Conservation (phyloP, 2,329 filamentous ascomycete genomes). For the Periconia sp. region DNA sequence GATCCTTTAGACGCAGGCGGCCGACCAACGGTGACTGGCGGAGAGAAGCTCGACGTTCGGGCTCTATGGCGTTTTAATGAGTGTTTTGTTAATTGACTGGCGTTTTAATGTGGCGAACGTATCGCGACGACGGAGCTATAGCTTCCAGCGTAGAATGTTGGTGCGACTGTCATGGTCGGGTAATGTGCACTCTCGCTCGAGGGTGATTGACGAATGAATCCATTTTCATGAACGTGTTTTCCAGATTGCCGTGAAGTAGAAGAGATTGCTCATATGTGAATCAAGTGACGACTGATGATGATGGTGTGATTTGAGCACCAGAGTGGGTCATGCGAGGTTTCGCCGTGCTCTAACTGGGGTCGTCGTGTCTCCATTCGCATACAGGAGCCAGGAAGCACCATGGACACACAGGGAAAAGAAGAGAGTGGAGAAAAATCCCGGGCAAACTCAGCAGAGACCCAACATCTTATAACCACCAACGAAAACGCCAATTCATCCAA, state of each 20-base stretch:
- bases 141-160: conserved; percentile 23
- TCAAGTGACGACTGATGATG: too few species aligned
- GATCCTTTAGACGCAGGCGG: conserved; percentile 13
- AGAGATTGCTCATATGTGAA: too few species aligned
- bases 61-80: conserved; percentile 15
- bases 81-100: conserved; percentile 6
- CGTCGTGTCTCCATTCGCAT: too few species aligned
- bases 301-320: too few species aligned
- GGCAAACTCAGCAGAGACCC: too few species aligned
- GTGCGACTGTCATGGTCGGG: conserved; percentile 15
- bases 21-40: conserved; percentile 11
- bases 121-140: conserved; percentile 14
- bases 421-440: too few species aligned
- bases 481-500: background rate
- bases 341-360: too few species aligned
- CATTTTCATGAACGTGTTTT: conserved; percentile 8
- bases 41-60: conserved; percentile 8
- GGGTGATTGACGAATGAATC: conserved; percentile 11
- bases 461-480: background rate
- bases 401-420: too few species aligned
- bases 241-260: too few species aligned
- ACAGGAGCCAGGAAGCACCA: too few species aligned
- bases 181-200: conserved; percentile 10
- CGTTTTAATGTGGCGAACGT: background rate
- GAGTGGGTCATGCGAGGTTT: too few species aligned